These are phyloP conservation scores for Erythrobasidium hasegawianum DNA, from an alignment of 1,284 basidiomycete species.

Conservation along the genomic window DNA sequence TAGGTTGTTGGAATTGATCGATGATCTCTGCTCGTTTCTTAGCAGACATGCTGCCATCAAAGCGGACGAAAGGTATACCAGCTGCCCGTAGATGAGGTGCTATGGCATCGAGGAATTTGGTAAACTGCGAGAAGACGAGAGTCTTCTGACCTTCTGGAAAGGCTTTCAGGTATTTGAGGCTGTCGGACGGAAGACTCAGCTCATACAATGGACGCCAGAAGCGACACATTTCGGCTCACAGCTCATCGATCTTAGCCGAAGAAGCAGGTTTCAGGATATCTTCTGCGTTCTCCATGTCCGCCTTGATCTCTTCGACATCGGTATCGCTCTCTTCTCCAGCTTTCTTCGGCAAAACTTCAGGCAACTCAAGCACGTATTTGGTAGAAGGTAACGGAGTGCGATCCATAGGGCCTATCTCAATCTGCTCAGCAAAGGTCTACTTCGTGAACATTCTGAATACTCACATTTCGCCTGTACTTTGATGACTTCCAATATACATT, in stretches of 20 bases:
- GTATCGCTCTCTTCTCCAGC: background rate
- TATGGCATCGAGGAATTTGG: constrained; percentile 41
- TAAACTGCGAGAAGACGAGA: constrained; percentile 45
- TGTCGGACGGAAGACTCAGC: background rate
- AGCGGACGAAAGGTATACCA: constrained; percentile 33
- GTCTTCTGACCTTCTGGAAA: constrained; percentile 37
- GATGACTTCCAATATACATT: constrained; percentile 33
- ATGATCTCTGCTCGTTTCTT: constrained; percentile 42
- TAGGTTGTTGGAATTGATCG: constrained; percentile 31
- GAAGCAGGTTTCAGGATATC: background rate
- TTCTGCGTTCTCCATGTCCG: background rate
- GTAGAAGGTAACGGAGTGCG: constrained; percentile 13
- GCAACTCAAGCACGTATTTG: constrained; percentile 29
- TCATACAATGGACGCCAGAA: background rate
- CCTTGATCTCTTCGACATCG: constrained; percentile 2
- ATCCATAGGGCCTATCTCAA: constrained; percentile 18
- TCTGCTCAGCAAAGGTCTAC: too few species aligned
- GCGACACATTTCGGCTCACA: constrained; percentile 7
- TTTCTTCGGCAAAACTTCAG: constrained; percentile 14
- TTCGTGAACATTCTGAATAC: too few species aligned
- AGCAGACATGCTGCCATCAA: constrained; percentile 44
- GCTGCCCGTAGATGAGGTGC: constrained; percentile 17
- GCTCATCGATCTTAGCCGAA: constrained; percentile 28
- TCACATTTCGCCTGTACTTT: constrained; percentile 6
- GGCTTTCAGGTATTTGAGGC: constrained; percentile 25